A percentile compares a stretch with the other conserved stretches of the same genome.
Evolutionary conservation across 2,329 filamentous ascomycete genomes (phyloP).

Genomic region (Dactylella cylindrospora): DNA sequence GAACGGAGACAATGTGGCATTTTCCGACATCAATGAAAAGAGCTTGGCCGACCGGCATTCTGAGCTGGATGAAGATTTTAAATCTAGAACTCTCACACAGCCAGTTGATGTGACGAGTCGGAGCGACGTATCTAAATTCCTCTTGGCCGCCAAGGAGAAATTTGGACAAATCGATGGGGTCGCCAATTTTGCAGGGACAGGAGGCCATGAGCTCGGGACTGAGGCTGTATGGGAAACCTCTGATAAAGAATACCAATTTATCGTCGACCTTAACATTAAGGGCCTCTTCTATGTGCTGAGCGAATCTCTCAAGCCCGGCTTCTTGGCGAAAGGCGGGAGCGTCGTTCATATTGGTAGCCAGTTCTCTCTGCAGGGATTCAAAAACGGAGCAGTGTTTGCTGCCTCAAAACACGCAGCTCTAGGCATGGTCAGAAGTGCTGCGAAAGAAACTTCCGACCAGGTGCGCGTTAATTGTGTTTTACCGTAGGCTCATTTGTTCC

Average conservation of each 20-base stretch:
- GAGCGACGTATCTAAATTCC: too few relatives aligned
- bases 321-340: neutral
- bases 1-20: neutral
- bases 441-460: neutral
- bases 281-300: neutral
- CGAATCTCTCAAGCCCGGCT: neutral
- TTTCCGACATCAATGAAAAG: neutral
- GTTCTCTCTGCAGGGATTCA: constrained; percentile 1
- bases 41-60: neutral
- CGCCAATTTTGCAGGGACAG: neutral
- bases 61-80: too few relatives aligned
- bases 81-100: too few relatives aligned
- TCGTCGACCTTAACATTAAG: constrained; percentile 1
- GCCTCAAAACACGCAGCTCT: neutral
- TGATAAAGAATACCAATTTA: neutral
- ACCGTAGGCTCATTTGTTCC: neutral
- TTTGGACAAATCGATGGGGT: too few relatives aligned
- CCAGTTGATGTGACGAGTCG: too few relatives aligned
- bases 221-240: constrained; percentile 1
- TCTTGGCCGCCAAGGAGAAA: too few relatives aligned
- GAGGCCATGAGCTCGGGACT: neutral
- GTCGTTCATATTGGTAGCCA: constrained; percentile 1
- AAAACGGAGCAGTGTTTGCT: neutral
- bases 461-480: neutral
- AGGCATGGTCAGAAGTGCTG: neutral